These are phyloP conservation scores for Aspergillus quadrilineatus DNA, from an alignment of 2,329 filamentous ascomycete genomes.

Conservation along the genomic window DNA sequence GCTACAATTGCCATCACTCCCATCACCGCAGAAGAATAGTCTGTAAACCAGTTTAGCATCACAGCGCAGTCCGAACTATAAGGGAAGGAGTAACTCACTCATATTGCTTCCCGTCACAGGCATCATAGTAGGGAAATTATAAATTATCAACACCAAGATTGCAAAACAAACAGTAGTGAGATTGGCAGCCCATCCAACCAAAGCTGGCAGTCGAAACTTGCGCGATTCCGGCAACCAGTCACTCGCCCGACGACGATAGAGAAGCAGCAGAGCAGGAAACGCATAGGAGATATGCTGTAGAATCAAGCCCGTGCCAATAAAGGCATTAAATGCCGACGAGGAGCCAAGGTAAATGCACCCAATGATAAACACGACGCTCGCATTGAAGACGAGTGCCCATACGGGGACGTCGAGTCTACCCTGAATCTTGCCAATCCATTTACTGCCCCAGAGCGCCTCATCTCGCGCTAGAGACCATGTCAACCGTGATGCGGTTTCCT, in stretches of 20 bases:
- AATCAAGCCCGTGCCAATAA: slow-evolving; percentile 23
- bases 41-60: slow-evolving; percentile 4
- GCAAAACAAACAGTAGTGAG: slow-evolving; percentile 25
- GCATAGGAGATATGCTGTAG: slow-evolving; percentile 24
- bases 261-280: slow-evolving; percentile 28
- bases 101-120: slow-evolving; percentile 30
- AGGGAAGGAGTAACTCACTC: slow-evolving; percentile 24
- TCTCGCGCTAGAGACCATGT: slow-evolving; percentile 32
- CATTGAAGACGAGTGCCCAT: slow-evolving; percentile 23
- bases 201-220: slow-evolving; percentile 19
- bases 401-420: slow-evolving; percentile 23
- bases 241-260: slow-evolving; percentile 27
- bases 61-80: not conserved
- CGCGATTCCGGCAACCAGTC: slow-evolving; percentile 16
- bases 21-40: slow-evolving; percentile 22
- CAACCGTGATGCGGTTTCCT: slow-evolving; percentile 29
- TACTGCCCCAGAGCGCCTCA: slow-evolving; percentile 20
- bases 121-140: slow-evolving; percentile 29
- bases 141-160: slow-evolving; percentile 30
- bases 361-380: slow-evolving; percentile 23
- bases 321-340: slow-evolving; percentile 29
- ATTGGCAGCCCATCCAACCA: slow-evolving; percentile 30
- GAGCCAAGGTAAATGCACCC: slow-evolving; percentile 31
- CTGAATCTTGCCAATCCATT: slow-evolving; percentile 19
- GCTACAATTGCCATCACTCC: slow-evolving; percentile 22